A percentile compares a stretch with the other conserved stretches of the same genome.
Conservation (phyloP, 306 rosid genomes). For the Vicia villosa region DNA sequence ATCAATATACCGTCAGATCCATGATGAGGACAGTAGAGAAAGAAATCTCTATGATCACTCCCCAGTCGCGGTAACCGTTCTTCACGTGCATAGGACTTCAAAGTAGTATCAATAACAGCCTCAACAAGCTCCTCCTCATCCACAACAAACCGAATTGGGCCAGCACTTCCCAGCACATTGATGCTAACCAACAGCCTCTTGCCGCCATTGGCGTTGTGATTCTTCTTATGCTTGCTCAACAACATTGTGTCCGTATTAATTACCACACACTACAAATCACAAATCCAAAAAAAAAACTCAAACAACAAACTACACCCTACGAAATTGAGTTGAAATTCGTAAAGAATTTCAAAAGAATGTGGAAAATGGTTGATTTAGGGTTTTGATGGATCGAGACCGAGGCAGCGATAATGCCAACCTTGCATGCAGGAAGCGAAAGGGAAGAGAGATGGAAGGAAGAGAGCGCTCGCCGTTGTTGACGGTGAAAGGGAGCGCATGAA, state of each 20-base stretch:
- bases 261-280: not conserved
- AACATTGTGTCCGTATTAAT: constrained; percentile 57
- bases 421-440: constrained; percentile 92
- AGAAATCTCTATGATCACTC: constrained; percentile 55
- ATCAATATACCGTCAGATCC: constrained; percentile 70
- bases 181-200: constrained; percentile 78
- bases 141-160: constrained; percentile 90
- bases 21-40: constrained; percentile 67
- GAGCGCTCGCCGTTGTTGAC: constrained; percentile 77
- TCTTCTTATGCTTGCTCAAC: constrained; percentile 83
- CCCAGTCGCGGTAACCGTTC: constrained; percentile 84
- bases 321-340: not conserved
- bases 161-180: constrained; percentile 86
- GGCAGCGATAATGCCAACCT: constrained; percentile 99
- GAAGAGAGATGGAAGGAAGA: too few species aligned
- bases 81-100: constrained; percentile 88
- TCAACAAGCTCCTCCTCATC: constrained; percentile 66
- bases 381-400: constrained; percentile 66
- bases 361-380: not conserved
- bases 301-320: too few species aligned
- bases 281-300: not conserved
- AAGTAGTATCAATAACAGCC: constrained; percentile 74
- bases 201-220: constrained; percentile 43
- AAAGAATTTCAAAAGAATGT: not conserved
- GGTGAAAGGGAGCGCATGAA: constrained; percentile 79